Base-by-base conservation (phyloP, 1,284 basidiomycete genomes). In the Caloboletus firmus region DNA sequence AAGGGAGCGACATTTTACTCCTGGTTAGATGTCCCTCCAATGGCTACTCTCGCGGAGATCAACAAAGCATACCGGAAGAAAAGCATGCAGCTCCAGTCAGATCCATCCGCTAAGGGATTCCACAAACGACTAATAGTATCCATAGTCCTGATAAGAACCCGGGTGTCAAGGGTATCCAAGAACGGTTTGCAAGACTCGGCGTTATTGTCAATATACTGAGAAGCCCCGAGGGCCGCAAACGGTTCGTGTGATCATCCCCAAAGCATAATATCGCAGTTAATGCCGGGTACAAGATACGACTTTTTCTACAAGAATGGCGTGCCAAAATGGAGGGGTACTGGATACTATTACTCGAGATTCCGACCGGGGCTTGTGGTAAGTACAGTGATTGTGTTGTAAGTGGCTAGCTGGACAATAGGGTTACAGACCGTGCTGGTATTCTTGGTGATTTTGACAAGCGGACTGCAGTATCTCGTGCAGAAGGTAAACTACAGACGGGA, bases 281-380 rank as follows among this genome's bases (percentile, higher is more conserved):
- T 45, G 28, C 40, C 28, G 35, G 18, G 34, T 20, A 22, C 39
- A 56, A 89, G 89, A 59, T 93, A 93, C 61, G 89, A 95, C 72
- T 93, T 92, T 74, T 95, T 94, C 78, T 89, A 89, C 76, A 92
- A 93, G 72, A 93, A 93, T 58, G 92, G 92, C 35, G 92, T 95
- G 5, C 92, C 92, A 0, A 89, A 80, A 66, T 95, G 92, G 92
- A 79, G 91, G 63, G 92, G 88, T 15, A 91, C 86, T 24, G 85
- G 84, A 44, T 96, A 97, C 72, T 96, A 95, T 72, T 97, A 97
- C 72, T 84, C 90, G 34, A 86, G 95, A 56, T 98, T 90, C 79
- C 83, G 95, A 41, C 95, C 95, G 20, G 93, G 94, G 40, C 79
- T 98, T 59, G 83, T 84, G 56, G 88, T 89, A 63, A 58, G 85